These are phyloP conservation scores for Pichia nakasei DNA, from an alignment of 805 yeast genomes.

Conservation along the genomic window DNA sequence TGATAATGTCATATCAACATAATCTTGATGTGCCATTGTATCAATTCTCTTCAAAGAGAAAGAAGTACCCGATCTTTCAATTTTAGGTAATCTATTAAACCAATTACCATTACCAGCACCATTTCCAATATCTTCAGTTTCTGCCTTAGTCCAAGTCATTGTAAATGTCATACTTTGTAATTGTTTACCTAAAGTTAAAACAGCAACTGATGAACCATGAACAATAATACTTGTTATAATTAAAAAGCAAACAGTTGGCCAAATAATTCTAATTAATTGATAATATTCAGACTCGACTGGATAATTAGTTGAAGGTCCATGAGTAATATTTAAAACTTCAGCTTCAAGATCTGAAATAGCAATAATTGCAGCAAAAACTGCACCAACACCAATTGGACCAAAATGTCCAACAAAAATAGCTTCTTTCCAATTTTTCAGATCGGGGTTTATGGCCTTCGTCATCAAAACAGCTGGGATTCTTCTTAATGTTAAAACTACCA, in stretches of 20 bases:
- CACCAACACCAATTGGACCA: slow-evolving; percentile 60
- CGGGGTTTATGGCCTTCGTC: slow-evolving; percentile 51
- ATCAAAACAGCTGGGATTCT: slow-evolving; percentile 48
- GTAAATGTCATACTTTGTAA: slow-evolving; percentile 89
- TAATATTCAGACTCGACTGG: slow-evolving; percentile 22
- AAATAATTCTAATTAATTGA: slow-evolving; percentile 28
- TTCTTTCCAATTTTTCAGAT: slow-evolving; percentile 55
- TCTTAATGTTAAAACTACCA: slow-evolving; percentile 42
- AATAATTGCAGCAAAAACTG: slow-evolving; percentile 28
- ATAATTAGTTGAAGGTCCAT: slow-evolving; percentile 26
- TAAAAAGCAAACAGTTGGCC: slow-evolving; percentile 47
- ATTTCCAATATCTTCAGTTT: slow-evolving; percentile 26
- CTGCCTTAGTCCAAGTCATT: slow-evolving; percentile 74
- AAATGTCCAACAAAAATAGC: slow-evolving; percentile 67
- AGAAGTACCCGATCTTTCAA: slow-evolving; percentile 64
- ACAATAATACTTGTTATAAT: slow-evolving; percentile 49
- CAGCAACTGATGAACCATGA: slow-evolving; percentile 55
- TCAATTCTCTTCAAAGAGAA: slow-evolving; percentile 80
- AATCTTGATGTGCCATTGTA: slow-evolving; percentile 32
- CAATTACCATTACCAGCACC: slow-evolving; percentile 69
- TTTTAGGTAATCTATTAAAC: slow-evolving; percentile 78
- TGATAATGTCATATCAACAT: neutral
- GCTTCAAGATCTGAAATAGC: slow-evolving; percentile 29
- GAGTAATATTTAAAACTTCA: slow-evolving; percentile 29
- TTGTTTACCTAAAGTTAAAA: slow-evolving; percentile 65